Base-by-base conservation (phyloP, 2,329 filamentous ascomycete species). In the Ceratocystis colombiana region DNA sequence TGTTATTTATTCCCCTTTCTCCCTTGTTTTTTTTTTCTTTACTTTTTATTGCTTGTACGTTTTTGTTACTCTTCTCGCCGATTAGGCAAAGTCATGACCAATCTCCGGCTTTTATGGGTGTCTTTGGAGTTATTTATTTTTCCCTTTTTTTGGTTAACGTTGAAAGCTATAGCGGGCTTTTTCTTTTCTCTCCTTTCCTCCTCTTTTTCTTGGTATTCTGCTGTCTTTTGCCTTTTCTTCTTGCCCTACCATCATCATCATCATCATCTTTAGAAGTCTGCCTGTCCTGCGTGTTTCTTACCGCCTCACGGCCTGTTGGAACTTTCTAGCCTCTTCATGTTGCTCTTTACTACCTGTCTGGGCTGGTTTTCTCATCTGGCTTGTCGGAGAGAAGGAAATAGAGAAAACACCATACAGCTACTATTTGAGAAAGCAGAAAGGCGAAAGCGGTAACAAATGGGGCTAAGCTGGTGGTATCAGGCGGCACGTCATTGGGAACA, bases 191-290 rank as follows among this genome's bases (percentile, higher is more conserved):
- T 41, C 37, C 44, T 41, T 33, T 45, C 4, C n/a, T 37, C 20
- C 12, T 62, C 10, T 62, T 22, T 28, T 41, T 57, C 25, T 6
- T 62, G 22, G 10, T 44, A n/a, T 8, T n/a, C 10, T 25, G 12
- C 17, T 37, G 12, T 25, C 17, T 62, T 17, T 20, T 17, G 28
- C 59, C 33, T n/a, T 3, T 44, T 44, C 15, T 62, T 15, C 33
- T 44, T 30, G 53, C 30, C 53, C 15, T 30, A 20, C 22, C 22
- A 22, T 57, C 53, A 57, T 57, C 53, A 30, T 57, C 3, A 22
- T 57, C 28, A 5, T 50, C 22, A 22, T 22, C 46, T 30, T 57
- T 57, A 57, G 53, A 57, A 57, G 53, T 30, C 53, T 57, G 53
- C 15, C 22, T 57, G 17, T 20, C 46, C 22, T 22, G 33, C 33